Percentiles rank a stretch among this genome's conserved stretches.
phyloP scores from a whole-genome alignment of 306 rosid genomes.

The Rubus idaeus region DNA sequence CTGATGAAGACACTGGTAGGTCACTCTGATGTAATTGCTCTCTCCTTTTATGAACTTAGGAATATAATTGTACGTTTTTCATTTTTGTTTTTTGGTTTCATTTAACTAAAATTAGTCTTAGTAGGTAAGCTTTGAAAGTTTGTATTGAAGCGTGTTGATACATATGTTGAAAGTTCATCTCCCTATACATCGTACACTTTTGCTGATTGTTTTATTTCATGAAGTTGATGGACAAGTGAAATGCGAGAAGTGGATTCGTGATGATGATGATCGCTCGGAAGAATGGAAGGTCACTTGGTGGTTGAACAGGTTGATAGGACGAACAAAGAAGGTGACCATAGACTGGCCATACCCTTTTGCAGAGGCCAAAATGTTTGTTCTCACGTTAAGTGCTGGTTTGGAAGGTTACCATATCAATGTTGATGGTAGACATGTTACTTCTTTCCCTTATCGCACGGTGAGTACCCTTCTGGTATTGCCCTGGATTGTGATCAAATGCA shows the following conservation, averaged over 20 bases:
- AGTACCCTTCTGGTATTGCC: conserved; percentile 32
- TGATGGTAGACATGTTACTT: conserved; percentile 84
- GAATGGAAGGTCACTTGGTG: conserved; percentile 91
- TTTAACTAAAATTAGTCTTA: too few relatives aligned
- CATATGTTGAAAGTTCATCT: conserved; percentile 2
- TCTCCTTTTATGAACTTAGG: too few relatives aligned
- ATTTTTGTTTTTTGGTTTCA: too few relatives aligned
- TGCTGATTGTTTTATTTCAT: conserved; percentile 39
- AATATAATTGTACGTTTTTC: too few relatives aligned
- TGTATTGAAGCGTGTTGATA: not conserved
- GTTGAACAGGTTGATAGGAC: conserved; percentile 83
- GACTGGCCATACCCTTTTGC: conserved; percentile 97
- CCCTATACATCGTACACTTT: not conserved
- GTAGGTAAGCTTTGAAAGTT: not conserved
- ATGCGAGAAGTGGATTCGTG: conserved; percentile 97
- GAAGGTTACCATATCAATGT: conserved; percentile 93
- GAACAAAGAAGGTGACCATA: conserved; percentile 61
- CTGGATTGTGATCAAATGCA: conserved; percentile 3
- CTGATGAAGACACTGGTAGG: conserved; percentile 82
- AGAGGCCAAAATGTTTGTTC: conserved; percentile 85
- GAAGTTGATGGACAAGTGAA: conserved; percentile 93
- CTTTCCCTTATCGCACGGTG: conserved; percentile 94
- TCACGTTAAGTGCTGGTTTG: conserved; percentile 83
- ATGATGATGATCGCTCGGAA: conserved; percentile 64
- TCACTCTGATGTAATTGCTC: too few relatives aligned